Evolutionary conservation across 768 basidiomycete species (phyloP), one percentile per base, ranked within the genome.

Genomic region (Pleurotus cornucopiae): DNA sequence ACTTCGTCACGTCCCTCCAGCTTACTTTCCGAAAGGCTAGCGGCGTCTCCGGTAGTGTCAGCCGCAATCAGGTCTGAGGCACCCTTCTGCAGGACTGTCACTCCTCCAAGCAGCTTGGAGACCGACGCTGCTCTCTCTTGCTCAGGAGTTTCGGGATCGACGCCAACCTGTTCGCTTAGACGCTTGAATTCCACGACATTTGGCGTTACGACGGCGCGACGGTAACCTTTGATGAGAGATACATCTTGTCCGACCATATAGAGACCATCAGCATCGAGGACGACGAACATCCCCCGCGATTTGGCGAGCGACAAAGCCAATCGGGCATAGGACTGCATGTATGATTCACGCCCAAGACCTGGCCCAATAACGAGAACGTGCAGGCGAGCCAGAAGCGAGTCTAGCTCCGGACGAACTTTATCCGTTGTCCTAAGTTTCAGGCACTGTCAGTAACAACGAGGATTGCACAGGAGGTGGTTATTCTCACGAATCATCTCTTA

Each of bases 281-380:
- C 94, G 59, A 98, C 75, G 67, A 87, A 96, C 85, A 95, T 89
- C 53, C 86, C 87, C 38, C 81, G 77, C 48, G 69, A 60, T n/a
- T 78, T 76, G 3, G 96, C 96, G 41, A 96, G 76, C 7, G 71
- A 70, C 16, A 98, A 73, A 0, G 95, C 93, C 23, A 85, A 69
- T 56, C 81, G 81, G 1, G 94, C 95, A 56, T 83, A 93, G 3
- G 69, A 70, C 66, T 92, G 91, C 94, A 98, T 99, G 73, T 92
- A 90, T 2, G 79, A 70, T 64, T 94, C 92, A 0, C 97, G 85
- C 0, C 97, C 97, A 0, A 99, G 81, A 4, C 97, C 97, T 0
- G 97, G 97, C 0, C 97, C 97, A 26, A 98, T 82, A 18, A 99
- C 80, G 41, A 99, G 84, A 18, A 89, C 92, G 70, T 99, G 97